Conservation (phyloP, 441 rosid species). For the Raphanus hybrid region DNA sequence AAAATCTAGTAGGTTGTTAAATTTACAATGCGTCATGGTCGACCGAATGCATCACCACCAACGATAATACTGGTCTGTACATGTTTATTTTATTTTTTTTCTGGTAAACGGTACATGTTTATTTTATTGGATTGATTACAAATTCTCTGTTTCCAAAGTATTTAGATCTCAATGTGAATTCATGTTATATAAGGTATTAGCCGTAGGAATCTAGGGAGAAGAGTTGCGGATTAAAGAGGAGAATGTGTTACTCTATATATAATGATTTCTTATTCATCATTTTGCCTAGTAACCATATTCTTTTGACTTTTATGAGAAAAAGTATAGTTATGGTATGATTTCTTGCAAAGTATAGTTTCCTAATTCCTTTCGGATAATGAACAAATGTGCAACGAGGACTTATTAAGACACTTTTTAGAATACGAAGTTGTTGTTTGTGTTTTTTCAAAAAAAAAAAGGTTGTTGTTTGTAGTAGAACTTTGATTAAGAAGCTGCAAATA, state of each 20-base stretch:
- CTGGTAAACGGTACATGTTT: not conserved
- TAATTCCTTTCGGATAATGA: not conserved
- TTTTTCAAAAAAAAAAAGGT: not conserved
- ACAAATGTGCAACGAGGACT: constrained; percentile 1
- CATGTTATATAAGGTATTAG: not conserved
- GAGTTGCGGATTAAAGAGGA: constrained; percentile 3
- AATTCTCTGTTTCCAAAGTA: not conserved
- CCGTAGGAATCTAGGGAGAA: constrained; percentile 20
- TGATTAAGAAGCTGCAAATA: not conserved
- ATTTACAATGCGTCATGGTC: not conserved
- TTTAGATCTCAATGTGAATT: not conserved
- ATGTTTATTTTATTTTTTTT: too few relatives aligned
- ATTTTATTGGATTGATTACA: not conserved
- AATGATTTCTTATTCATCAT: constrained; percentile 37
- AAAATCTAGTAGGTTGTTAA: not conserved
- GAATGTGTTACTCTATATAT: not conserved
- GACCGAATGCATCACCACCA: not conserved
- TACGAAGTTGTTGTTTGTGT: not conserved
- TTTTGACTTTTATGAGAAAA: constrained; percentile 9
- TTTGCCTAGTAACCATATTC: constrained; percentile 36
- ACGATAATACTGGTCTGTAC: not conserved
- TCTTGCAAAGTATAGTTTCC: not conserved
- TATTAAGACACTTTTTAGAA: not conserved
- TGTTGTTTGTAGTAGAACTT: constrained; percentile 1
- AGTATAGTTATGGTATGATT: not conserved